Evolutionary conservation across 192 early-diverging fungal species (phyloP).

Genomic region (Backusella australiensis): DNA sequence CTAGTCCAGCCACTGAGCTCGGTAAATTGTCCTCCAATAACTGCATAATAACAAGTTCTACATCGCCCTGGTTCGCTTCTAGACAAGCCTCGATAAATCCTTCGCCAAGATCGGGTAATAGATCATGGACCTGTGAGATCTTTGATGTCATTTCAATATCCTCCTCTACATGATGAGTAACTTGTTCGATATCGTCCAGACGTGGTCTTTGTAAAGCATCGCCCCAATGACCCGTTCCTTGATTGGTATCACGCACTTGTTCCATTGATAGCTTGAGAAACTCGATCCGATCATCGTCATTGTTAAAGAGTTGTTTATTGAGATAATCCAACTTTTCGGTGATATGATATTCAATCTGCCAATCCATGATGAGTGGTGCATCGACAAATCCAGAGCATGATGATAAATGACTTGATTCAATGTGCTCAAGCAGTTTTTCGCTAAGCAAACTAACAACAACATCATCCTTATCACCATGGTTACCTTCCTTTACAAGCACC

Average conservation of each 20-base stretch:
- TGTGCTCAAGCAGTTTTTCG: conserved; percentile 50
- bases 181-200: background rate
- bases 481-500: conserved; percentile 1
- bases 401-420: conserved; percentile 62
- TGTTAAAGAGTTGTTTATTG: conserved; percentile 34
- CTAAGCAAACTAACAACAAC: conserved; percentile 43
- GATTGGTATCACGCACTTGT: conserved; percentile 57
- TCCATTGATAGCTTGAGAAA: conserved; percentile 69
- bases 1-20: conserved; percentile 58
- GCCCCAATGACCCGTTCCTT: background rate
- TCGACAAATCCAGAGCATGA: conserved; percentile 56
- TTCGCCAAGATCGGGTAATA: conserved; percentile 87
- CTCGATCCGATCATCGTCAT: conserved; percentile 57
- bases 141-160: conserved; percentile 55
- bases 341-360: conserved; percentile 74
- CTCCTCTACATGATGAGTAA: conserved; percentile 31
- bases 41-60: conserved; percentile 74
- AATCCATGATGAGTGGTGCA: conserved; percentile 83
- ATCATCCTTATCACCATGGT: conserved; percentile 15
- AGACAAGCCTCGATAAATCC: conserved; percentile 91
- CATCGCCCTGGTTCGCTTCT: conserved; percentile 58
- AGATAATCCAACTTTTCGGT: conserved; percentile 52
- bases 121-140: conserved; percentile 81
- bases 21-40: conserved; percentile 82
- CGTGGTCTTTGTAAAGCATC: background rate